Base-by-base conservation (phyloP, 805 yeast genomes). In the Starmerella potacharoeniae region DNA sequence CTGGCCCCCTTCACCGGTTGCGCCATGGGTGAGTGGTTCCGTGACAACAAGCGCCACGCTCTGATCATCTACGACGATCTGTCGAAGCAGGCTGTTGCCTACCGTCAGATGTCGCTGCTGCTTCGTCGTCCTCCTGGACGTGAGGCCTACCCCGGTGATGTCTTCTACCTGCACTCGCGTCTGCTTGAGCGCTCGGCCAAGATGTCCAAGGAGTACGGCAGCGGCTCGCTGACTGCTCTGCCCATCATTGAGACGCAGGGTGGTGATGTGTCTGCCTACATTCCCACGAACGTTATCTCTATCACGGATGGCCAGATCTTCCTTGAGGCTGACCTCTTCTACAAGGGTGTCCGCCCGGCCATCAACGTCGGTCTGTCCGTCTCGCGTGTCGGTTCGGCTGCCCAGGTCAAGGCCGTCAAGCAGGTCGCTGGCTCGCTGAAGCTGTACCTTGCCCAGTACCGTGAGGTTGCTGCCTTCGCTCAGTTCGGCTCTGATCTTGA, bases 401-500 rank as follows among this genome's bases (percentile, higher is more conserved):
- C 98, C 71, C 98, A 93, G 82, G 97, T 93, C 70, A 93, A 93
- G 84, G 98, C 98, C 77, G 88, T 93, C 95, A 93, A 93, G 80
- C 97, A 93, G 83, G 97, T 93, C 77, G 98, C 98, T 68, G 99
- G 98, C 85, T 93, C 98, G 68, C 86, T 93, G 79, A 93, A 93
- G 79, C 87, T 93, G 77, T 93, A 89, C 96, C 86, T 93, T 83
- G 99, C 99, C 70, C 99, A 93, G 82, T 93, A 93, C 86, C 90
- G 99, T 88, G 99, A 93, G 84, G 98, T 93, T 70, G 98, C 98
- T 74, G 98, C 99, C 71, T 93, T 93, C 77, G 98, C 99, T 70
- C 99, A 93, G 83, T 93, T 93, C 83, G 99, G 99, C 84, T 93
- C 99, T 68, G 99, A 93, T 79, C 83, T 93, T 76, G 99, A 93